Percentiles rank a stretch among this genome's conserved stretches.
Evolutionary conservation across 768 basidiomycete species (phyloP).

Genomic region (Amanita brunnescens): DNA sequence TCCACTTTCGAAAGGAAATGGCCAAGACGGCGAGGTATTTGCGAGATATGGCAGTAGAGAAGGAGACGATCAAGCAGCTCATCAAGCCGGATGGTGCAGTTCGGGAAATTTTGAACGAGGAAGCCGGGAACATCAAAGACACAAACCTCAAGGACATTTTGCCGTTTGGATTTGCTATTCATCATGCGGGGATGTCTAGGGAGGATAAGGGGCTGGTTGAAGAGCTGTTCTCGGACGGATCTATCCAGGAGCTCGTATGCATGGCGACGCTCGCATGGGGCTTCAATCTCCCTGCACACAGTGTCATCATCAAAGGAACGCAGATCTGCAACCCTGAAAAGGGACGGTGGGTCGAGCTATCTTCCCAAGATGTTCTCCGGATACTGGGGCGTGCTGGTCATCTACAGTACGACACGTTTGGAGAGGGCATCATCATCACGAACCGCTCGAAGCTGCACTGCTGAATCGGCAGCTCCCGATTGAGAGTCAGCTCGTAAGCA

Average conservation of each 20-base stretch:
- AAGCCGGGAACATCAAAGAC: slow-evolving; percentile 78
- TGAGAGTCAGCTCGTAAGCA: slow-evolving; percentile 88
- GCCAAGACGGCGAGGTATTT: slow-evolving; percentile 99
- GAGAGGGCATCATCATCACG: slow-evolving; percentile 98
- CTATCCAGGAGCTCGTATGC: slow-evolving; percentile 90
- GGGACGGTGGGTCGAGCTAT: slow-evolving; percentile 94
- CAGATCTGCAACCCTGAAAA: slow-evolving; percentile 99
- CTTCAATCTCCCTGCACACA: slow-evolving; percentile 95
- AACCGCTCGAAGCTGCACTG: slow-evolving; percentile 94
- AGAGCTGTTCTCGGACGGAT: slow-evolving; percentile 87
- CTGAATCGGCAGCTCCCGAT: slow-evolving; percentile 98
- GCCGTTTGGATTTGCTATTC: slow-evolving; percentile 95
- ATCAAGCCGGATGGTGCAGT: too few species aligned
- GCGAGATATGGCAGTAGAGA: too few species aligned
- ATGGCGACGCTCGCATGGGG: slow-evolving; percentile 99
- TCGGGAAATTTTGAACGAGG: slow-evolving; percentile 81
- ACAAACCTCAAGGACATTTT: slow-evolving; percentile 78
- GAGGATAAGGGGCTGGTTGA: slow-evolving; percentile 90
- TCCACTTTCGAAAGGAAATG: slow-evolving; percentile 97
- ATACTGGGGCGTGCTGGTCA: slow-evolving; percentile 98
- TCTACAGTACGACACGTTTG: slow-evolving; percentile 94
- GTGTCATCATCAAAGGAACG: slow-evolving; percentile 99
- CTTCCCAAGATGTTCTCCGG: slow-evolving; percentile 92
- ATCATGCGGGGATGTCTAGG: slow-evolving; percentile 93
- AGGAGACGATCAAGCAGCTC: too few species aligned